Evolutionary conservation across 2,329 filamentous ascomycete species (phyloP), one percentile per base, ranked within the genome.

Genomic region (Graphilbum fragrans): DNA sequence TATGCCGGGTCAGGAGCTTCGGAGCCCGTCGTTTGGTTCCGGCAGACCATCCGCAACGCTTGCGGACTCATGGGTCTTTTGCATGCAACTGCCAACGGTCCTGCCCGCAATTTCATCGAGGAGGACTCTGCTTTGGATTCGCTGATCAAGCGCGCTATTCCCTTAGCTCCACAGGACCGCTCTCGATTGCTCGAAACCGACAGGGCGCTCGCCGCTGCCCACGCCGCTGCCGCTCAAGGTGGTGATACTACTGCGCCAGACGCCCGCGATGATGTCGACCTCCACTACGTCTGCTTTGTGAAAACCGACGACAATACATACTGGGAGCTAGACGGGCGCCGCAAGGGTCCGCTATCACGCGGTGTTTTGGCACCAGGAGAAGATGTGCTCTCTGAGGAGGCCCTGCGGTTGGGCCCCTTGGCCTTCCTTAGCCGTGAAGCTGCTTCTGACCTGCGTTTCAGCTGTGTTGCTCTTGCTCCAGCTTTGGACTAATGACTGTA

Each of bases 241-340:
- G 90, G 90, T 17, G 86, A 90, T 56, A 94, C 87, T 1, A 56
- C 69, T 12, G 85, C 88, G 2, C 90, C 92, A 0, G 64, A 73
- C 41, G 86, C 86, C 9, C 72, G 78, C n/a, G 83, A 85, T 53
- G 74, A 82, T 50, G 71, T 94, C n/a, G 90, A 95, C 56, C 68
- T 95, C 52, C 92, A 98, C 65, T 96, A 94, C 58, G 90, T 96
- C 37, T 92, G 86, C 55, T 98, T 96, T 61, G 83, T 92, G 40
- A 92, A 88, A 66, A 68, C 68, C 25, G 63, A 62, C 39, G 77
- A 83, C 57, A 80, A 80, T 42, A 72, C 58, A 12, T 53, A 77
- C 31, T 77, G 72, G 71, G 74, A 78, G 63, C 65, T 78, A 11
- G 74, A 78, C 50, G 74, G 74, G 3, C 61, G 73, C 39, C 55